phyloP scores from a whole-genome alignment of 495 filamentous ascomycete genomes.

The Daldinia grandis region DNA sequence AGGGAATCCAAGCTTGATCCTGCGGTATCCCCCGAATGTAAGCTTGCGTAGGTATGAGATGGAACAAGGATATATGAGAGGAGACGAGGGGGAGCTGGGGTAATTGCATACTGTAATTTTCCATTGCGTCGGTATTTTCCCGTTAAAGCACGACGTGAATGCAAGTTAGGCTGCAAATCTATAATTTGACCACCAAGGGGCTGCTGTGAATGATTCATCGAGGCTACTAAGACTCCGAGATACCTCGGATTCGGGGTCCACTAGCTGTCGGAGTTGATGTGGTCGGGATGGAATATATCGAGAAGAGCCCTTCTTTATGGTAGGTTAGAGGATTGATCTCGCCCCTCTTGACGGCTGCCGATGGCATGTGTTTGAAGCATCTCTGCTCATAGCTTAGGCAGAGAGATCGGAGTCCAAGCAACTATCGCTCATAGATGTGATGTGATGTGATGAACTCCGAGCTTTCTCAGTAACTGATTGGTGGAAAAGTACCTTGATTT shows the following conservation, averaged over 20 bases:
- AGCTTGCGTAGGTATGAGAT: conserved; percentile 17
- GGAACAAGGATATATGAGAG: too few relatives aligned
- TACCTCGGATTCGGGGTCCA: background rate
- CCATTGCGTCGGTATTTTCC: conserved; percentile 46
- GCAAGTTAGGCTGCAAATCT: conserved; percentile 37
- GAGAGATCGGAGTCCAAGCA: conserved; percentile 5
- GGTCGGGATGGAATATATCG: background rate
- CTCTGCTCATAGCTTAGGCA: background rate
- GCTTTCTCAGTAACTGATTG: conserved; percentile 14
- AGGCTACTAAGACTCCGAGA: background rate
- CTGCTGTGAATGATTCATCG: conserved; percentile 36
- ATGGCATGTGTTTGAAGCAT: background rate
- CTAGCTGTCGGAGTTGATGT: background rate
- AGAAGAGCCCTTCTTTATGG: background rate
- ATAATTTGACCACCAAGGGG: conserved; percentile 45
- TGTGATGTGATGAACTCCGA: conserved; percentile 19
- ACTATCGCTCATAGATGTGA: background rate
- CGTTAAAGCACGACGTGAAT: conserved; percentile 32
- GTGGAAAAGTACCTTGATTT: background rate
- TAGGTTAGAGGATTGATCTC: background rate
- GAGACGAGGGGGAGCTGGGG: background rate
- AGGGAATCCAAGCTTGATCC: conserved; percentile 17
- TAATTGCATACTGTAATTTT: conserved; percentile 43
- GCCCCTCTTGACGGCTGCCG: background rate
- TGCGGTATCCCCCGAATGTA: conserved; percentile 15